Evolutionary conservation across 306 rosid species (phyloP).

Genomic region (Prunus armeniaca): DNA sequence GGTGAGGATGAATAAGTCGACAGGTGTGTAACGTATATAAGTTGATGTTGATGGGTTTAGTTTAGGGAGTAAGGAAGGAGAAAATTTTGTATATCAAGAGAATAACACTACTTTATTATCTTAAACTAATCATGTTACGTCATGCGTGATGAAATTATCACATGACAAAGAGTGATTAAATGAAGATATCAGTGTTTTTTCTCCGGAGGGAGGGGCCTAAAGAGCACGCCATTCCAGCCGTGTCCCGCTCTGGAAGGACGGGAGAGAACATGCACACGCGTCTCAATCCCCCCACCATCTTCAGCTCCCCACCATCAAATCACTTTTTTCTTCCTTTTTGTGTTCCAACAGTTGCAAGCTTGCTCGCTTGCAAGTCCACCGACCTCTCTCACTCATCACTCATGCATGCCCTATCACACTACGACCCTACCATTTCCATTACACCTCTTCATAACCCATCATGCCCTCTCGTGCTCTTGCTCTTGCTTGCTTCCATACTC

Average conservation of each 20-base stretch:
- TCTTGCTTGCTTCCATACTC: background rate
- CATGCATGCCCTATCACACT: background rate
- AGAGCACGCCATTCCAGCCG: conserved; percentile 26
- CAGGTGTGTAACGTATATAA: background rate
- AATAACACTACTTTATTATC: too few species aligned
- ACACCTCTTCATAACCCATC: conserved; percentile 17
- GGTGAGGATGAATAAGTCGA: too few species aligned
- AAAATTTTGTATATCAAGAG: too few species aligned
- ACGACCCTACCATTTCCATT: background rate
- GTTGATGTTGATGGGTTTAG: background rate
- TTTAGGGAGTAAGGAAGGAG: too few species aligned
- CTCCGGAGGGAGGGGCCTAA: background rate
- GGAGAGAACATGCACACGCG: conserved; percentile 11
- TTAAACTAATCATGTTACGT: too few species aligned
- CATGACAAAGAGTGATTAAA: too few species aligned
- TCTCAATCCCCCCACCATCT: conserved; percentile 1
- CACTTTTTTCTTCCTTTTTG: background rate
- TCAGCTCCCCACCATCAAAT: background rate
- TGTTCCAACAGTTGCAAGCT: background rate
- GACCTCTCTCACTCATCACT: background rate
- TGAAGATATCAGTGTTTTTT: too few species aligned
- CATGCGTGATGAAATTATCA: too few species aligned
- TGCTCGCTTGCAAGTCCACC: background rate
- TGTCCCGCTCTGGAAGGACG: conserved; percentile 19
- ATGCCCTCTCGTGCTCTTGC: conserved; percentile 18